Evolutionary conservation across 371 early-diverging fungal genomes (phyloP), one percentile per base, ranked within the genome.

Genomic region (Dinochytrium kinnereticum): DNA sequence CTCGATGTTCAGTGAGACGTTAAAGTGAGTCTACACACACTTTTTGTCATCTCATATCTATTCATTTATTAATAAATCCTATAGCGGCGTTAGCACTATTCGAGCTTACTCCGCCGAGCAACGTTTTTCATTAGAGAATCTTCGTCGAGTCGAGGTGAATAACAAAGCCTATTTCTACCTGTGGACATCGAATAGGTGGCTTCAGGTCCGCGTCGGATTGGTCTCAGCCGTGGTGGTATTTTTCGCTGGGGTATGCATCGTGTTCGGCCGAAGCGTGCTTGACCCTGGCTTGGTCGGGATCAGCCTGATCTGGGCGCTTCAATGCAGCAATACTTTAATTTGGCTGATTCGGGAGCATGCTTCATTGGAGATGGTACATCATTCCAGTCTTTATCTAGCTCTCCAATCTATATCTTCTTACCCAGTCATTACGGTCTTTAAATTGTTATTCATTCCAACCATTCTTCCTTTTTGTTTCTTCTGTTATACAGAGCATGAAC

Each of bases 101-200:
- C 40, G 82, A 26, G 81, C 78, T 19, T 81, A 30, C 64, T 10
- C 3, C 38, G 36, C 33, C 36, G 19, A 7, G 7, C 13, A 15
- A 2, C 33, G 64, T 3, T 82, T 88, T 49, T 65, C 78, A 66
- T 37, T 51, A 26, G 71, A 73, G 31, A 79, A 75, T 37, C 68
- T 78, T 2, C 77, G 75, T 15, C 76, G 78, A 0, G 74, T 83
- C 50, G 78, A 85, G 66, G 74, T 64, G 50, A 84, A 84, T 69
- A 71, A 79, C 24, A 79, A 82, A 1, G 84, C 86, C 1, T 95
- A 88, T 81, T 83, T 78, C 75, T 87, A 80, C 72, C 28, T 78
- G 7, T 95, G 95, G 95, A 91, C 90, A 1, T 88, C 90, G 50
- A 96, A 96, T 85, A 90, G 95, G 51, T 96, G 97, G 98, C 84